A percentile compares a stretch with the other conserved stretches of the same genome.
Conservation (phyloP, 139 green algal species). For the Chlamydomonas eustigma region DNA sequence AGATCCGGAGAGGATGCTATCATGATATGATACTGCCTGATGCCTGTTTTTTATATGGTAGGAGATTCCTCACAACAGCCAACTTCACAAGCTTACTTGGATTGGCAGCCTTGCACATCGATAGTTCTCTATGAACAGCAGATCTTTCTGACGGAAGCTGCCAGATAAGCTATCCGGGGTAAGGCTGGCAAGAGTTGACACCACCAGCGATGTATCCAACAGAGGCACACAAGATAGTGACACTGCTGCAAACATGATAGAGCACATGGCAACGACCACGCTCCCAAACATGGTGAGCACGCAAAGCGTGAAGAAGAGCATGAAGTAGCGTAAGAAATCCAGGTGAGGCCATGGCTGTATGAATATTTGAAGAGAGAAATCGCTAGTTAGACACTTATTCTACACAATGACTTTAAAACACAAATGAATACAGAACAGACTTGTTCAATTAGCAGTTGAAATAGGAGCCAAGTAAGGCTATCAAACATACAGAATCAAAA, state of each 20-base stretch:
- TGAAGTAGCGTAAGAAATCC: background rate
- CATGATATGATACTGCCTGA: background rate
- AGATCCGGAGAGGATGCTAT: too few relatives aligned
- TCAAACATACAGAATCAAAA: background rate
- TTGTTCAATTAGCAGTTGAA: too few relatives aligned
- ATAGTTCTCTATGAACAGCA: conserved; percentile 3
- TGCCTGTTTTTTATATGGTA: background rate
- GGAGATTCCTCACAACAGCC: too few relatives aligned
- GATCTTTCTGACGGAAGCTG: background rate
- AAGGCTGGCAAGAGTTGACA: background rate
- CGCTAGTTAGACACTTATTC: too few relatives aligned
- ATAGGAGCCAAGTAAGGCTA: too few relatives aligned
- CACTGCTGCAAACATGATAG: background rate
- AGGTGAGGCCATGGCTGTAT: background rate
- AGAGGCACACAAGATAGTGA: background rate
- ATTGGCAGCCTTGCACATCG: background rate
- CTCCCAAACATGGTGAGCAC: background rate
- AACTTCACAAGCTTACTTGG: too few relatives aligned
- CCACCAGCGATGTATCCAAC: background rate
- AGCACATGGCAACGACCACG: background rate
- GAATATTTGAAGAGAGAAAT: too few relatives aligned
- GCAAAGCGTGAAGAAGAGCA: background rate
- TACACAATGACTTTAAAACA: too few relatives aligned
- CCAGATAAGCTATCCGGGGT: too few relatives aligned
- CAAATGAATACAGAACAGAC: background rate